Evolutionary conservation across 805 yeast genomes (phyloP).

Genomic region (Ogataea haglerorum): DNA sequence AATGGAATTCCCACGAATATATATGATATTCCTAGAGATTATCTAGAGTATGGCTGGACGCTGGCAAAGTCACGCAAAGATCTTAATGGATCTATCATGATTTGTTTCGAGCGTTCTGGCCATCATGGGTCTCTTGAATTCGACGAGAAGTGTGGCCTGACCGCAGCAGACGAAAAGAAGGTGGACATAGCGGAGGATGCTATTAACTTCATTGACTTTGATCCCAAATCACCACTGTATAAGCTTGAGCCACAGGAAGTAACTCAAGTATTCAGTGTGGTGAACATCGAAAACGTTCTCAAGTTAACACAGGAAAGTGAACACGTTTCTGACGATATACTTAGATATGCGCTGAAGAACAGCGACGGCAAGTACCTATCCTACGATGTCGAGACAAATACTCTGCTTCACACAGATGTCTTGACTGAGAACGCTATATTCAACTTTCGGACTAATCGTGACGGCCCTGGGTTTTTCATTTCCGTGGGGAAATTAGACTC

Average conservation of each 20-base stretch:
- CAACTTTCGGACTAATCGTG: slow-evolving; percentile 12
- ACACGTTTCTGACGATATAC: slow-evolving; percentile 1
- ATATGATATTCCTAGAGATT: slow-evolving; percentile 16
- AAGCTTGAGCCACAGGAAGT: slow-evolving; percentile 26
- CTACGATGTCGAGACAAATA: slow-evolving; percentile 15
- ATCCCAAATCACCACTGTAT: slow-evolving; percentile 8
- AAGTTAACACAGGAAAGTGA: slow-evolving; percentile 5
- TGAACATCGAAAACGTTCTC: slow-evolving; percentile 23
- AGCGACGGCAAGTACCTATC: slow-evolving; percentile 24
- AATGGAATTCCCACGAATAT: slow-evolving; percentile 23
- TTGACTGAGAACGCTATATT: slow-evolving; percentile 31
- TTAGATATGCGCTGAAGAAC: slow-evolving; percentile 25
- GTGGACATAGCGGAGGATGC: slow-evolving; percentile 13
- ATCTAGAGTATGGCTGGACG: slow-evolving; percentile 22
- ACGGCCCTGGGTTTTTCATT: slow-evolving; percentile 9
- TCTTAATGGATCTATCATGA: slow-evolving; percentile 28
- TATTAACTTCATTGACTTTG: slow-evolving; percentile 23
- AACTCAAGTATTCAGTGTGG: slow-evolving; percentile 28
- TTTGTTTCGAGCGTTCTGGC: slow-evolving; percentile 11
- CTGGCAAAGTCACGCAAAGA: not conserved
- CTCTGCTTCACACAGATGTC: slow-evolving; percentile 23
- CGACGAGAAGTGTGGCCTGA: not conserved
- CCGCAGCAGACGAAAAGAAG: slow-evolving; percentile 7
- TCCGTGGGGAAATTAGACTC: slow-evolving; percentile 18
- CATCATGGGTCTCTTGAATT: too few relatives aligned